These are phyloP conservation scores for Tarenaya hassleriana DNA, from an alignment of 345 rosid species.

Conservation along the genomic window DNA sequence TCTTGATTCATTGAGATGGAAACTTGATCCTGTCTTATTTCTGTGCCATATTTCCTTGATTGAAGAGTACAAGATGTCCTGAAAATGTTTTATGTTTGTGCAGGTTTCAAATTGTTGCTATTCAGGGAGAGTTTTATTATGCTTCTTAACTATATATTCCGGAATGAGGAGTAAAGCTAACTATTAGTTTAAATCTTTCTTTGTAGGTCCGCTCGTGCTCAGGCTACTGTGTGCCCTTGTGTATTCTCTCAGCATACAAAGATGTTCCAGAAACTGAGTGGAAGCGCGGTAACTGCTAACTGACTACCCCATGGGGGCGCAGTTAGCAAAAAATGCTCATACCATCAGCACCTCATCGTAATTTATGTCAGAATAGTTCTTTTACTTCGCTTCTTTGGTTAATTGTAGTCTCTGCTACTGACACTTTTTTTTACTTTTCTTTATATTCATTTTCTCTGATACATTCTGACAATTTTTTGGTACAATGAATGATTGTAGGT, in stretches of 20 bases:
- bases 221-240: slow-evolving; percentile 3
- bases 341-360: not conserved
- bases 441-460: too few species aligned
- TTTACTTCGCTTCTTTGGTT: too few species aligned
- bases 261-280: slow-evolving; percentile 17
- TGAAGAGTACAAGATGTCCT: slow-evolving; percentile 27
- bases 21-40: not conserved
- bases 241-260: not conserved
- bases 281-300: not conserved
- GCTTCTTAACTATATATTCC: slow-evolving; percentile 13
- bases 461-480: too few species aligned
- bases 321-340: slow-evolving; percentile 4
- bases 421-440: too few species aligned
- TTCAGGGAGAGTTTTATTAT: slow-evolving; percentile 41
- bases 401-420: too few species aligned
- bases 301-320: slow-evolving; percentile 1
- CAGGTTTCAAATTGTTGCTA: slow-evolving; percentile 56
- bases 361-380: too few species aligned
- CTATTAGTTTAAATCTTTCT: slow-evolving; percentile 14
- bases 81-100: slow-evolving; percentile 52
- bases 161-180: slow-evolving; percentile 11
- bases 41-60: slow-evolving; percentile 15
- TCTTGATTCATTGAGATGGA: too few species aligned
- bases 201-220: slow-evolving; percentile 22
- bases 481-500: too few species aligned